Evolutionary conservation across 306 rosid species (phyloP), one percentile per base, ranked within the genome.

Genomic region (Citrullus amarus): DNA sequence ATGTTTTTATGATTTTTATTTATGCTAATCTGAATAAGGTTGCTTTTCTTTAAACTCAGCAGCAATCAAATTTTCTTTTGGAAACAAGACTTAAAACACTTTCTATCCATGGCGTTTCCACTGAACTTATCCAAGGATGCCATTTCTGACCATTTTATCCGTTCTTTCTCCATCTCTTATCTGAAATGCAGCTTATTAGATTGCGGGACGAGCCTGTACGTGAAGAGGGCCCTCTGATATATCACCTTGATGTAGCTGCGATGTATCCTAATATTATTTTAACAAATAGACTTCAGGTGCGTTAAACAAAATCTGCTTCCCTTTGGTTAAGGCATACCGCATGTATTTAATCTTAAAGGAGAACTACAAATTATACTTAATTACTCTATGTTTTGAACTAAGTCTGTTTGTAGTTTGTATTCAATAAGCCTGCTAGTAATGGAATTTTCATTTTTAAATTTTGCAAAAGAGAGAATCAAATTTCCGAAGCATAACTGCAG

Each of bases 241-340:
- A 95, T 87, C 98, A 95, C 86, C 85, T 95, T 81, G 98, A 95
- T 84, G 98, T 95, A 62, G 98, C 98, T 80, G 98, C 98, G 67
- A 95, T 95, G 97, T 95, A 95, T 86, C 98, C 98, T 53, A 95
- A 95, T 85, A 95, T 95, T 79, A 95, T 95, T 79, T 85, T 95
- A 77, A 95, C 98, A 80, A 92, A 95, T 86, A 90, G 98, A 78
- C 98, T 95, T 87, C 98, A 95, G 98, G 98, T 95, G 85, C 54
- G 87, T 71, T 48, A 17, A 41, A 68, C 39, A 60, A 9, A 39
- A 10, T 32, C 22, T 9, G 25, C 6, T 68, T 41, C 16, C 32
- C 46, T 70, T 46, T 70, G 15, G 11, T 48, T 25, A 46, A 70
- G 22, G 58, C 14, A 14, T 46, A 44, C 17, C 54, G 9, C 54